These are phyloP conservation scores for Paecilomyces variotii DNA, from an alignment of 2,329 filamentous ascomycete genomes.

Conservation along the genomic window DNA sequence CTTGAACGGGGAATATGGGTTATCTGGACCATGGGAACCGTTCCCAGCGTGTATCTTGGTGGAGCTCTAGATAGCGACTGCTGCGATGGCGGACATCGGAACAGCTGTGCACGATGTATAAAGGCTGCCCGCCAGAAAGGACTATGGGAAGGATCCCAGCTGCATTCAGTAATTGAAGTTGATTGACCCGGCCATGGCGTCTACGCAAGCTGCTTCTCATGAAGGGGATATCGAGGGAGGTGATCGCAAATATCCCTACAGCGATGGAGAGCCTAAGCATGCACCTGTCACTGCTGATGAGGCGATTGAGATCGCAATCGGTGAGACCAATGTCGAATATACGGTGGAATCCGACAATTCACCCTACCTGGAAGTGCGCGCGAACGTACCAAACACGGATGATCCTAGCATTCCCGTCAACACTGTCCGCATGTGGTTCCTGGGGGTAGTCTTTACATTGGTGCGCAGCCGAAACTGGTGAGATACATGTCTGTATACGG, in stretches of 20 bases:
- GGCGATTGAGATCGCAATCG: conserved; percentile 13
- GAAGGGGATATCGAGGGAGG: neutral
- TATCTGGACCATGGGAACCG: neutral
- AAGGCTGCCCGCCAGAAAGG: neutral
- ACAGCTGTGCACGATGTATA: neutral
- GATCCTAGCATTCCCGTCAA: conserved; percentile 20
- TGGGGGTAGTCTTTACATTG: conserved; percentile 31
- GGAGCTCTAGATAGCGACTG: neutral
- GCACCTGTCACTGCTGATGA: conserved; percentile 9
- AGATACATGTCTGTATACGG: conserved; percentile 18
- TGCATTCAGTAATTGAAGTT: neutral
- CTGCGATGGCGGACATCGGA: neutral
- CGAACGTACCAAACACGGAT: conserved; percentile 20
- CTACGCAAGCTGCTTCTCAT: neutral
- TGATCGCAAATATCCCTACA: neutral
- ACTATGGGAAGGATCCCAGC: neutral
- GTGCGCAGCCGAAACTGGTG: conserved; percentile 19
- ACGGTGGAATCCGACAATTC: conserved; percentile 9
- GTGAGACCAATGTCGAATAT: conserved; percentile 10
- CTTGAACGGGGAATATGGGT: neutral
- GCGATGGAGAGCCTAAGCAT: conserved; percentile 4
- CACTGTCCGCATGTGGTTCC: conserved; percentile 33
- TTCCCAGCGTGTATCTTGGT: neutral
- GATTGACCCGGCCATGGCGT: neutral
- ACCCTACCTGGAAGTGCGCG: conserved; percentile 8